Percentiles rank a stretch among this genome's conserved stretches.
phyloP scores from a whole-genome alignment of 441 rosid genomes.

The Gossypium trilobum region DNA sequence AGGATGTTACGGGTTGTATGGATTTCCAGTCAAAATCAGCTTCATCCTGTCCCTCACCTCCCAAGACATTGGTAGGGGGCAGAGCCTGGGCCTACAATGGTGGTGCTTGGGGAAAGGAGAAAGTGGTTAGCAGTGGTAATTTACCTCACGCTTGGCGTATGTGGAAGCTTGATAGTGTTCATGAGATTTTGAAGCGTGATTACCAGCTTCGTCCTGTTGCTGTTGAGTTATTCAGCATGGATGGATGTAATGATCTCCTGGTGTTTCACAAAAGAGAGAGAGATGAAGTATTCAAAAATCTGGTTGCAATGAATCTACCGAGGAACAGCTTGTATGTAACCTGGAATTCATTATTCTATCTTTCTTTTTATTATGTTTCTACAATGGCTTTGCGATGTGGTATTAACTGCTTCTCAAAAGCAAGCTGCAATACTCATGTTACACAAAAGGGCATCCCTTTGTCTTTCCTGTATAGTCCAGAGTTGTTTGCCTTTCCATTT shows the following conservation, averaged over 20 bases:
- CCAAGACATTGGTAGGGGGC: slow-evolving; percentile 71
- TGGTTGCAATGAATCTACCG: slow-evolving; percentile 95
- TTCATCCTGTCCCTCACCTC: slow-evolving; percentile 59
- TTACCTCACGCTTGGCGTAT: slow-evolving; percentile 95
- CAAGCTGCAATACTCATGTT: not conserved
- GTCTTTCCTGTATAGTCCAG: not conserved
- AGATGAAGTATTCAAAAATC: slow-evolving; percentile 97
- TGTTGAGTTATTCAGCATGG: slow-evolving; percentile 98
- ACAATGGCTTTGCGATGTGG: slow-evolving; percentile 8
- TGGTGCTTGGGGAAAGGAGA: slow-evolving; percentile 99
- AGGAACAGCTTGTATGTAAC: slow-evolving; percentile 86
- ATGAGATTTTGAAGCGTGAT: slow-evolving; percentile 97
- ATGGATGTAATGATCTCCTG: slow-evolving; percentile 96
- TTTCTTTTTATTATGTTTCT: not conserved
- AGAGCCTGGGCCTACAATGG: slow-evolving; percentile 99
- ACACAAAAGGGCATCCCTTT: not conserved
- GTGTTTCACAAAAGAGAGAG: slow-evolving; percentile 99
- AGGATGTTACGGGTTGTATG: slow-evolving; percentile 56
- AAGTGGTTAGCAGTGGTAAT: slow-evolving; percentile 62
- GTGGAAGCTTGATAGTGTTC: slow-evolving; percentile 98
- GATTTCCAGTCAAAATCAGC: slow-evolving; percentile 92
- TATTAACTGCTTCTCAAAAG: not conserved
- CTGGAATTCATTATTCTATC: slow-evolving; percentile 15
- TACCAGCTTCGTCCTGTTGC: slow-evolving; percentile 99
- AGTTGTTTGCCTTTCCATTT: not conserved